Evolutionary conservation across 495 filamentous ascomycete genomes (phyloP), one percentile per base, ranked within the genome.

Genomic region (Penicillium ucsense): DNA sequence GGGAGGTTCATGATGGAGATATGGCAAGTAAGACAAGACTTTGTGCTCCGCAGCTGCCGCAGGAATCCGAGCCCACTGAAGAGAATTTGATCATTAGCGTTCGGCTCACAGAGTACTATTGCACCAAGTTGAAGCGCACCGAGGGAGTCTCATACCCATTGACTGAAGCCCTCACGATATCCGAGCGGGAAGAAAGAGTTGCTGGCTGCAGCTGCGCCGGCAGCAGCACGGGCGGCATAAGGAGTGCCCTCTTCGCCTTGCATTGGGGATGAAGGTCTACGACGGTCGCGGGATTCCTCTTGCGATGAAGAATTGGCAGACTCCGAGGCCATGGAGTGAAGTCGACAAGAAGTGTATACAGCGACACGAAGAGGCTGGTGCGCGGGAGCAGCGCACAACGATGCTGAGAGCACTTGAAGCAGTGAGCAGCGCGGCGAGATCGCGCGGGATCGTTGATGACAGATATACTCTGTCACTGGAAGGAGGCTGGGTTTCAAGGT

Each of bases 41-140:
- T 82, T 82, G 51, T 94, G 88, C 66, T 98, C 92, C 8, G 92
- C 89, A 34, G 78, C 72, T n/a, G 84, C 84, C 31, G 91, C 80
- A 27, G 89, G 81, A 36, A 92, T 63, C 55, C 79, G 81, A 28
- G 85, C 77, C 92, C 91, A 97, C 89, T 91, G 55, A 33, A 37
- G 28, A 31, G 48, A 6, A 30, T 45, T 38, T 49, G 33, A 27
- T 6, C 8, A 35, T 56, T 34, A 56, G 51, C 10, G 8, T 10
- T 43, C 3, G 4, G 38, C 44, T 41, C 42, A 31, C 20, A 20
- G 20, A 20, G 43, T 28, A 43, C 29, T 11, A 20, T 20, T 38
- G 35, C 35, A 45, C 47, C 28, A 4, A 27, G 31, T 46, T 43
- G 12, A 38, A 27, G 38, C 27, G 3, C 30, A 20, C 20, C 20